Percentiles rank a stretch among this genome's conserved stretches.
Evolutionary conservation across 306 rosid genomes (phyloP).

Genomic region (Vigna reflexopilosa): DNA sequence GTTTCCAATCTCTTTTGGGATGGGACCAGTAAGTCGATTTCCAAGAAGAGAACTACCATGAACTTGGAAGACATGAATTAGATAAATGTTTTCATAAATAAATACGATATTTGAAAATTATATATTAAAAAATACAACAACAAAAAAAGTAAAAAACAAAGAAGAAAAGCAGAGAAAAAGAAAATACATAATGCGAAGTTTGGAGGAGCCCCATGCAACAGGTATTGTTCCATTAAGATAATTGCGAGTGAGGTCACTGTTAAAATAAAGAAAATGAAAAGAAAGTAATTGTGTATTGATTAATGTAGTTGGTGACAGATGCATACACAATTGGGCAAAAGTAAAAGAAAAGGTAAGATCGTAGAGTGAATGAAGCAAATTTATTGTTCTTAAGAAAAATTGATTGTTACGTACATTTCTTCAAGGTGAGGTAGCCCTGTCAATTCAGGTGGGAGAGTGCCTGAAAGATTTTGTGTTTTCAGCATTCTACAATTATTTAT

Average conservation of each 20-base stretch:
- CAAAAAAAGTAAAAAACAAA: background rate
- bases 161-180: background rate
- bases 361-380: too few species aligned
- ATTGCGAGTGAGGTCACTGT: constrained; percentile 56
- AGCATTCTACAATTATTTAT: constrained; percentile 35
- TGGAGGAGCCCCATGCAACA: constrained; percentile 51
- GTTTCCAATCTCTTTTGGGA: constrained; percentile 57
- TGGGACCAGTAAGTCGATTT: constrained; percentile 60
- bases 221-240: constrained; percentile 61
- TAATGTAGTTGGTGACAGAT: background rate
- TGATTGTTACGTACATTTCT: constrained; percentile 46
- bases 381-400: background rate
- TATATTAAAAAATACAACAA: background rate
- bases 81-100: background rate
- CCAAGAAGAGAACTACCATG: constrained; percentile 55
- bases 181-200: background rate
- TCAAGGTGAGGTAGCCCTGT: constrained; percentile 47
- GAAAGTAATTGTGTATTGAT: background rate
- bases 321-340: too few species aligned
- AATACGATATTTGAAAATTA: background rate
- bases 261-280: background rate
- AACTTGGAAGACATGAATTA: background rate
- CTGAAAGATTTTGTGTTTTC: constrained; percentile 47
- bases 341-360: too few species aligned
- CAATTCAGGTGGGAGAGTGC: constrained; percentile 55